Base-by-base conservation (phyloP, 805 yeast genomes). In the Candida odintsovae region DNA sequence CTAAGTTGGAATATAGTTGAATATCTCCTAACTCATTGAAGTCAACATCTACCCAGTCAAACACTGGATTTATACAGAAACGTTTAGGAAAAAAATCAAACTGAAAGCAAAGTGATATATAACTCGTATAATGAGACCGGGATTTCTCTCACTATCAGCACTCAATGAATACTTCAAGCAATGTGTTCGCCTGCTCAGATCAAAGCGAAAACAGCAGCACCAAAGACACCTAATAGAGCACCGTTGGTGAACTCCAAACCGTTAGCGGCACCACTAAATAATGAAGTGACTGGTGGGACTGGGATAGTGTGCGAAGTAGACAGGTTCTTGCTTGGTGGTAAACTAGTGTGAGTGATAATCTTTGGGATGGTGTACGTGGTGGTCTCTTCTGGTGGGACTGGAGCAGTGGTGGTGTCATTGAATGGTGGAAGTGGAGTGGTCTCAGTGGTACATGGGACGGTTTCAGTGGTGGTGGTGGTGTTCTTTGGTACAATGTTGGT, bases 251-350 rank as follows among this genome's bases (percentile, higher is more conserved):
- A 19, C 15, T 38, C 40, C 20, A 44, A 19, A 12, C 40, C 22
- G 43, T 43, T 42, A 46, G 38, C 53, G 16, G 42, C 52, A 38
- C 50, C 54, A 11, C 39, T 31, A 25, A 44, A 46, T 2, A 31
- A 35, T 11, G 45, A 28, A 16, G 52, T 10, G 7, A 48, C 15
- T 21, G 35, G 28, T 41, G 53, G 52, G 8, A 41, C 44, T 23
- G 39, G 38, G 6, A 12, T n/a, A 19, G 33, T 31, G 39, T n/a
- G 16, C 13, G 28, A 26, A 13, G n/a, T 20, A 35, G 39, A 35
- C 36, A 23, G 45, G 45, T 36, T 11, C n/a, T 28, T 28, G 31
- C n/a, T 28, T 28, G 31, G 28, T 25, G 28, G 31, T 28, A 28
- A 13, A 13, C 6, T 28, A 28, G 31, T 28, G n/a, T 3, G 22